Base-by-base conservation (phyloP, 1,284 basidiomycete species). In the Apiotrichum siamense region DNA sequence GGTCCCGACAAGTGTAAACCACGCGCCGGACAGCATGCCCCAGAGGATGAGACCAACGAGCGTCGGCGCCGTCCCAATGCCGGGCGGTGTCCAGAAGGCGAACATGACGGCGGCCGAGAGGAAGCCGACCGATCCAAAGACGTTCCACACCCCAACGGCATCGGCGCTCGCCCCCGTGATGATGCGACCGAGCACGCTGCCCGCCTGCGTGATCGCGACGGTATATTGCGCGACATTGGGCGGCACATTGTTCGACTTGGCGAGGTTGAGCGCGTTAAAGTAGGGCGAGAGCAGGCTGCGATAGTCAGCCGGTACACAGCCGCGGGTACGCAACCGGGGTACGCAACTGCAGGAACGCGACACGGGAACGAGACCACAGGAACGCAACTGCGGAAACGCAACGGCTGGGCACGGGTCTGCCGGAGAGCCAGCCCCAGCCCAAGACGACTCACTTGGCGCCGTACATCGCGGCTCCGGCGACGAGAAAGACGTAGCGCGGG, bases 11-110 rank as follows among this genome's bases (percentile, higher is more conserved):
- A 72, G 51, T 0, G 65, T 62, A 17, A 70, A 63, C 60, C 67
- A 70, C 0, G 60, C 65, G 21, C 72, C 72, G 45, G 57, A 59
- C 4, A 56, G 36, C 25, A 57, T 45, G 9, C 70, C 72, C 44
- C 64, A 73, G 3, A 59, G 26, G 20, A 69, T 50, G 27, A 72
- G 39, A 0, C 70, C 72, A 23, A 71, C 52, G n/a, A 73, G 57
- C 4, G 63, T 65, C 6, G 57, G 63, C 1, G 61, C 55, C 3
- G 55, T 48, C n/a, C 55, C 55, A 23, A 57, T 40, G 32, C 33
- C 24, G 0, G 49, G 43, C 3, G 46, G 47, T 1, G 51, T 49
- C 57, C 61, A 64, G 25, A 64, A 44, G 4, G 54, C 63, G 17
- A 64, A 52, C 25, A 64, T 47, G 26, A 50, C 43, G 24, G 58